Percentiles rank a stretch among this genome's conserved stretches.
These are phyloP conservation scores for Populus hybrid DNA, from an alignment of 441 rosid species.

Conservation along the genomic window DNA sequence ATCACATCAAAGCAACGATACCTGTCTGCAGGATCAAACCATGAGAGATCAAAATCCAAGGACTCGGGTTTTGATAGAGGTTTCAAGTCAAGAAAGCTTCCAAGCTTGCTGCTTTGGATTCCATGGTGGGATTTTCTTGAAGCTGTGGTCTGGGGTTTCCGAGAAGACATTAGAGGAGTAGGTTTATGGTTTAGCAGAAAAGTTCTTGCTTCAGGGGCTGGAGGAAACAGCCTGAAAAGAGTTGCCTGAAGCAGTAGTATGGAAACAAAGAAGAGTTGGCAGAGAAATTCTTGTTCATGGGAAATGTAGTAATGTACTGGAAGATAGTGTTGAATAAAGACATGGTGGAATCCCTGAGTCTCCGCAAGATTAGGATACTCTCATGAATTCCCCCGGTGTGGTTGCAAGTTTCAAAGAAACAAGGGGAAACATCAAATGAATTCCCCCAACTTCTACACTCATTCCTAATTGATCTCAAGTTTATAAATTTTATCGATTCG, in stretches of 20 bases:
- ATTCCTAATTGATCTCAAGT: too few relatives aligned
- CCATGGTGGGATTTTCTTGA: constrained; percentile 14
- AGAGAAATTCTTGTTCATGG: not conserved
- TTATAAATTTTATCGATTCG: too few relatives aligned
- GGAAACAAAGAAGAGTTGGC: not conserved
- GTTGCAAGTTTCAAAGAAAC: not conserved
- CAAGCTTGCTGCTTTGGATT: constrained; percentile 32
- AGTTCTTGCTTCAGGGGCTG: constrained; percentile 18
- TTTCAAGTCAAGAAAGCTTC: constrained; percentile 43
- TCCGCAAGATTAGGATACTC: not conserved
- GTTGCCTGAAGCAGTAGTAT: constrained; percentile 22
- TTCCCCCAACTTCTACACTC: too few relatives aligned
- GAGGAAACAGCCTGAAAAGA: constrained; percentile 22
- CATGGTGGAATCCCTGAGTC: not conserved
- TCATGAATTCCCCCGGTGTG: not conserved
- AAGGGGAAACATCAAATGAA: not conserved
- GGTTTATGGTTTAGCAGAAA: constrained; percentile 10
- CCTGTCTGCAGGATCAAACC: constrained; percentile 33
- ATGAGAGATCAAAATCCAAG: constrained; percentile 38
- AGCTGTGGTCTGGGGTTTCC: constrained; percentile 6
- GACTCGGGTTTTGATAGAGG: constrained; percentile 34
- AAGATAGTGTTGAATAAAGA: not conserved
- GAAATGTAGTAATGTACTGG: not conserved
- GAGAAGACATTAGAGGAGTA: constrained; percentile 9
- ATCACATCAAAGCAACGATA: constrained; percentile 39